These are phyloP conservation scores for Vachellia collinsii DNA, from an alignment of 306 rosid species.

Conservation along the genomic window DNA sequence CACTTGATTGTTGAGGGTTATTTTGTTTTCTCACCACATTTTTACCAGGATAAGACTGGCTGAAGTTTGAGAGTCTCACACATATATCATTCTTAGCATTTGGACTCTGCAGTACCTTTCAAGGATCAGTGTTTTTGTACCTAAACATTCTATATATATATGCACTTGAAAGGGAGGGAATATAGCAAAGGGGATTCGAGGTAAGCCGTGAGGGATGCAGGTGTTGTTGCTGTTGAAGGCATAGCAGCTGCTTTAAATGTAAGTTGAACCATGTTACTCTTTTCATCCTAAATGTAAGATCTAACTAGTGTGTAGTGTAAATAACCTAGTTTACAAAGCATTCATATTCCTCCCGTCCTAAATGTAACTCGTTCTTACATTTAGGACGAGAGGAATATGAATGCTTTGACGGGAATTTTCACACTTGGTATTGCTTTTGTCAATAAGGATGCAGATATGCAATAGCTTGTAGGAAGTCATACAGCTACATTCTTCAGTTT, in stretches of 20 bases:
- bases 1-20: slow-evolving; percentile 75
- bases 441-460: slow-evolving; percentile 61
- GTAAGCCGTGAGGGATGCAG: slow-evolving; percentile 77
- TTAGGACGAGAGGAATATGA: too few species aligned
- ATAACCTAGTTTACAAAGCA: too few species aligned
- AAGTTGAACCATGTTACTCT: too few species aligned
- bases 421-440: not conserved
- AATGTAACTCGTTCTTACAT: too few species aligned
- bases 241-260: slow-evolving; percentile 69
- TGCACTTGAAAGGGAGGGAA: slow-evolving; percentile 74
- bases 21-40: slow-evolving; percentile 75
- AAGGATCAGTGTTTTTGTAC: not conserved
- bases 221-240: slow-evolving; percentile 73
- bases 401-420: not conserved
- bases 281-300: too few species aligned
- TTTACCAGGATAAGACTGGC: slow-evolving; percentile 78
- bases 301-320: too few species aligned
- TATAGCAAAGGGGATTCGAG: slow-evolving; percentile 98
- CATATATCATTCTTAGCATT: not conserved
- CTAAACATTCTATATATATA: slow-evolving; percentile 5
- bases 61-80: slow-evolving; percentile 75
- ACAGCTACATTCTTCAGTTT: slow-evolving; percentile 78
- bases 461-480: slow-evolving; percentile 68
- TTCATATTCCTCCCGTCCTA: too few species aligned
- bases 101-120: not conserved